A percentile compares a stretch with the other conserved stretches of the same genome.
Conservation (phyloP, 345 rosid genomes). For the Pseudoturritis turrita region DNA sequence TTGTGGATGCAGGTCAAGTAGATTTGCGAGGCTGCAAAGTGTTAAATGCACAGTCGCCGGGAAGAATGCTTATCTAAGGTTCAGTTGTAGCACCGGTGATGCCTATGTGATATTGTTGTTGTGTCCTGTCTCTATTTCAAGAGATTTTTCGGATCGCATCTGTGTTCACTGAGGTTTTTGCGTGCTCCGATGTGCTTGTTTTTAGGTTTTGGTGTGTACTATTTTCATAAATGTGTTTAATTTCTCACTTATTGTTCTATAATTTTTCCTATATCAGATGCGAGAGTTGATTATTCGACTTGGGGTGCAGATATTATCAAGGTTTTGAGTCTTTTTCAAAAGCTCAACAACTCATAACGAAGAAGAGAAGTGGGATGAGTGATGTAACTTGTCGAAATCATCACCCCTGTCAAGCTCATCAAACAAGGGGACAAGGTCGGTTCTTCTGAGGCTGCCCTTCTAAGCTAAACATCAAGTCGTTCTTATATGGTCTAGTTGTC, state of each 20-base stretch:
- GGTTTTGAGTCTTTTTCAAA: too few relatives aligned
- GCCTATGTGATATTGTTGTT: slow-evolving; percentile 37
- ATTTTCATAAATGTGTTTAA: neutral
- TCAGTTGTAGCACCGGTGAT: slow-evolving; percentile 79
- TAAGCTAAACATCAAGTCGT: too few relatives aligned
- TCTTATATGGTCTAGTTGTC: too few relatives aligned
- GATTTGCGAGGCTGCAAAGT: slow-evolving; percentile 66
- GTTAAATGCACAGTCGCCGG: slow-evolving; percentile 68
- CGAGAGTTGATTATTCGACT: slow-evolving; percentile 26
- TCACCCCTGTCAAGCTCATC: too few relatives aligned
- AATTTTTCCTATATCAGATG: slow-evolving; percentile 13
- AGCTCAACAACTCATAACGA: too few relatives aligned
- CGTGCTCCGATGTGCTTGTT: neutral
- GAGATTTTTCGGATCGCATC: neutral
- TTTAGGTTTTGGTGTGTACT: neutral
- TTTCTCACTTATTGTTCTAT: neutral
- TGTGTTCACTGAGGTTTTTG: neutral
- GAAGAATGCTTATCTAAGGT: slow-evolving; percentile 76
- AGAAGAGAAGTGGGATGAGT: too few relatives aligned
- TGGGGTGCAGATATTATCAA: too few relatives aligned
- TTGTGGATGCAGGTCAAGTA: slow-evolving; percentile 58
- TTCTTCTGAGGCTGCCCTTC: too few relatives aligned
- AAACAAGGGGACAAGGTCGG: too few relatives aligned
- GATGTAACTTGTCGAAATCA: too few relatives aligned
- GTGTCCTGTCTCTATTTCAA: neutral